Evolutionary conservation across 2,329 filamentous ascomycete genomes (phyloP), one percentile per base, ranked within the genome.

Genomic region (Echinosphaeria canescens): DNA sequence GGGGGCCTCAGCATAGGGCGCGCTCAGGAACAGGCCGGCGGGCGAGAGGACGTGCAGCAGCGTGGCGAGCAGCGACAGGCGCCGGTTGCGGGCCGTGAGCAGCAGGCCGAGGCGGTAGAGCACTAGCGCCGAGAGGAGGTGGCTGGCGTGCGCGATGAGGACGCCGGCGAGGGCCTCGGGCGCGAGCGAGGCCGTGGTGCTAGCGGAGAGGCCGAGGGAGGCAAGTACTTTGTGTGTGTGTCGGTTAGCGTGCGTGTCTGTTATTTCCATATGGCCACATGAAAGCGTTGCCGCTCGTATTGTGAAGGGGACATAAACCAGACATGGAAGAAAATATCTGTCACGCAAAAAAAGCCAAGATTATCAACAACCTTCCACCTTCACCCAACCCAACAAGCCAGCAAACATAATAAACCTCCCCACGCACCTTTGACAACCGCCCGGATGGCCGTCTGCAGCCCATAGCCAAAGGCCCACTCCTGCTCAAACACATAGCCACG

Each of bases 1-100:
- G 0, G 73, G 47, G 34, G 75, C 69, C 51, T 98, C 88, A 8
- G 69, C 62, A 46, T 88, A 91, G 0, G 85, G 81, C 0, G 84
- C 75, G 0, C 75, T 84, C 12, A 98, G 62, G 43, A 98, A 95
- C 3, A 93, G 50, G 1, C 85, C 85, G 0, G 78, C 88, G 0
- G 88, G 85, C 0, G 79, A 88, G 26, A 95, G 42, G 29, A 91
- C 62, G 45, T 95, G 81, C 26, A 95, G 53, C 11, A 63, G 51
- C 3, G 80, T 68, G 7, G 80, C 61, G 13, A 75, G 43, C 33
- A 85, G 70, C 2, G 79, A 62, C 22, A 75, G 46, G n/a, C 44
- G 54, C n/a, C 38, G 39, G 31, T 55, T 41, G 11, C 47, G 47
- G 29, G 64, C 65, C 8, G 84, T 38, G 6, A 59, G 46, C 29